Percentiles rank a stretch among this genome's conserved stretches.
phyloP scores from a whole-genome alignment of 441 rosid species.

The Lepidium campestre region DNA sequence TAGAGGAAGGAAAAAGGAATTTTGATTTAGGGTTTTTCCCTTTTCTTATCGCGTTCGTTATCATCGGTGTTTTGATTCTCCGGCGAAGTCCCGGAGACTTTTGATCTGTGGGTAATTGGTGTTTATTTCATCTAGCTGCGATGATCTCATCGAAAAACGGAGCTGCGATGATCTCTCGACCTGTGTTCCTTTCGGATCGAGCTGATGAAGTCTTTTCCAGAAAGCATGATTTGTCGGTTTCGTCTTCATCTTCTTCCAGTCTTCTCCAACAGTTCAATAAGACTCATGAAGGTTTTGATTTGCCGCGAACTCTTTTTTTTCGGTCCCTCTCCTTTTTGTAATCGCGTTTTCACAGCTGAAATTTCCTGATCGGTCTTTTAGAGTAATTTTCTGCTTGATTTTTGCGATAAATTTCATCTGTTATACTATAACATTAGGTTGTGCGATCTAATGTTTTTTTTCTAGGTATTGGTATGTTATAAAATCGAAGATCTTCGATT shows the following conservation, averaged over 20 bases:
- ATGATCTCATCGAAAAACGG: constrained; percentile 65
- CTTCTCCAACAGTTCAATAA: constrained; percentile 49
- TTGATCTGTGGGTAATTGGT: constrained; percentile 20
- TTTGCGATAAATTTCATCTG: neutral
- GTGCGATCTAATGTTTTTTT: constrained; percentile 3
- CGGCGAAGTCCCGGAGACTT: constrained; percentile 30
- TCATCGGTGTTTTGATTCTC: constrained; percentile 3
- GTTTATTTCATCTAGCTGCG: constrained; percentile 6
- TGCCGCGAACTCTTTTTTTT: neutral
- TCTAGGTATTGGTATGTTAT: constrained; percentile 6
- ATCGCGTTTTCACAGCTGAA: neutral
- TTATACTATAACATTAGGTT: neutral
- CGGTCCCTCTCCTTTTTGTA: neutral
- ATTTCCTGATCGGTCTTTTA: neutral
- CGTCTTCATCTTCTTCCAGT: constrained; percentile 36
- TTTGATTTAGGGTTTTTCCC: constrained; percentile 28
- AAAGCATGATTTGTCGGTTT: constrained; percentile 42
- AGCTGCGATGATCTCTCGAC: constrained; percentile 38
- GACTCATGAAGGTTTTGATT: constrained; percentile 57
- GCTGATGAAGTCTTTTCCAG: constrained; percentile 41
- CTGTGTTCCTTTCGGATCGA: constrained; percentile 35
- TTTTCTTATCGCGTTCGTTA: constrained; percentile 18
- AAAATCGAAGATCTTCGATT: constrained; percentile 14
- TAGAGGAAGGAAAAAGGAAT: neutral
- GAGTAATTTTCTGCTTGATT: neutral